Evolutionary conservation across 495 filamentous ascomycete genomes (phyloP).

Genomic region (Hyaloscypha finlandica): DNA sequence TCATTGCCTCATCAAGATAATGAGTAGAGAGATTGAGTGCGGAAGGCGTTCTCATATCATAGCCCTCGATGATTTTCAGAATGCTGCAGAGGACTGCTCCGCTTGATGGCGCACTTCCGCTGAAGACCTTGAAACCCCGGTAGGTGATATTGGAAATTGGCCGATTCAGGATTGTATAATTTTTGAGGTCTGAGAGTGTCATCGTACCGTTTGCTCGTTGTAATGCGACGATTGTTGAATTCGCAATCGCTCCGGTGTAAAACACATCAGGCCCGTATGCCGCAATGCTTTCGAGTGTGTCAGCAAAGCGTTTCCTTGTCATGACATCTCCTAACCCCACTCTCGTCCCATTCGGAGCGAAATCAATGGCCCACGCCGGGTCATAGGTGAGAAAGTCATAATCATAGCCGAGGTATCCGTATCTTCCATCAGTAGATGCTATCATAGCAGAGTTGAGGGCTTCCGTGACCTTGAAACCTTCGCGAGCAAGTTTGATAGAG

Average conservation of each 20-base stretch:
- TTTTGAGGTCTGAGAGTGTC: constrained; percentile 72
- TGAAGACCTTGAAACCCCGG: constrained; percentile 65
- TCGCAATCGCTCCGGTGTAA: constrained; percentile 62
- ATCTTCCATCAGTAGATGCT: too few relatives aligned
- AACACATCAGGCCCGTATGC: constrained; percentile 70
- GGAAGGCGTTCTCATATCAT: constrained; percentile 38
- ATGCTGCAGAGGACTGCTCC: constrained; percentile 71
- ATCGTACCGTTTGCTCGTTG: constrained; percentile 73
- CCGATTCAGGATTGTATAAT: constrained; percentile 65
- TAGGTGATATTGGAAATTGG: constrained; percentile 67
- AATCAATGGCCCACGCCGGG: constrained; percentile 61
- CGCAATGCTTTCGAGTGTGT: constrained; percentile 69
- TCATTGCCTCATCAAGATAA: constrained; percentile 79
- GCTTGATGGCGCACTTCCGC: constrained; percentile 69
- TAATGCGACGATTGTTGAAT: constrained; percentile 68
- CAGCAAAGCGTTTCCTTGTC: constrained; percentile 75
- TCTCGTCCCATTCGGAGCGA: constrained; percentile 70
- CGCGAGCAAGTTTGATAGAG: constrained; percentile 66
- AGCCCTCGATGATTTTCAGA: constrained; percentile 78
- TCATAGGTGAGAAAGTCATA: too few relatives aligned
- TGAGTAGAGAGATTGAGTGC: constrained; percentile 68
- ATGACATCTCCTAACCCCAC: constrained; percentile 75
- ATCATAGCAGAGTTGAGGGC: constrained; percentile 55
- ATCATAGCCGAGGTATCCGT: too few relatives aligned
- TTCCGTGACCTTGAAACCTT: constrained; percentile 66